Base-by-base conservation (phyloP, 2,329 filamentous ascomycete genomes). In the Graphilbum sp. region DNA sequence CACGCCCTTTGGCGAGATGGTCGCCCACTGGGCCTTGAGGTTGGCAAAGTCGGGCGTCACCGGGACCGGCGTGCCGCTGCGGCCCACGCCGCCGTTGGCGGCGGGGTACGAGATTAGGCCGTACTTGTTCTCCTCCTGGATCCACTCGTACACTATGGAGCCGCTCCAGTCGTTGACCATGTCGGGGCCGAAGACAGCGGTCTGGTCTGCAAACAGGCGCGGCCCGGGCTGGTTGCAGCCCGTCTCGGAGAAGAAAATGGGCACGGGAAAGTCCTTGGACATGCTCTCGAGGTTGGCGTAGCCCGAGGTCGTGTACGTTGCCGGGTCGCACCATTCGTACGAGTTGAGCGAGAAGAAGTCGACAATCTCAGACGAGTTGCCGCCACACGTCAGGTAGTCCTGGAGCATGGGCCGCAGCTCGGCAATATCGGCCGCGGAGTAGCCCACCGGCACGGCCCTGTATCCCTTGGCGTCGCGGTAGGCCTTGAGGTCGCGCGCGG, bases 331-430 rank as follows among this genome's bases (percentile, higher is more conserved):
- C 79, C 79, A 84, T 52, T 85, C 79, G 55, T 92, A 90, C 35
- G 82, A 82, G 54, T 94, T 93, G 45, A 93, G 64, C 2, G 77
- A 70, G 56, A 85, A 93, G 59, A 93, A 90, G 54, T 93, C 85
- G 47, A 90, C 57, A 29, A 72, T 71, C 47, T 87, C 79, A 5
- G 67, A 67, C 9, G 64, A 46, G 50, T 90, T 77, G 45, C 64
- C 65, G 43, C 80, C 80, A 55, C 85, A 93, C 12, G 81, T 82
- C 32, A 93, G 64, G 55, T 90, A 93, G 48, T 75, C 61, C 52
- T 75, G 70, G 7, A 75, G 55, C 66, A 68, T 71, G 21, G 71
- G 71, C 16, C 71, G 67, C 39, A 75, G 60, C 41, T 77, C 67
- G 3, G 79, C 69, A 50, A 92, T 88, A 54, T 92, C 85, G 29